Evolutionary conservation across 2,329 filamentous ascomycete genomes (phyloP).

Genomic region (Colletotrichum salicis): DNA sequence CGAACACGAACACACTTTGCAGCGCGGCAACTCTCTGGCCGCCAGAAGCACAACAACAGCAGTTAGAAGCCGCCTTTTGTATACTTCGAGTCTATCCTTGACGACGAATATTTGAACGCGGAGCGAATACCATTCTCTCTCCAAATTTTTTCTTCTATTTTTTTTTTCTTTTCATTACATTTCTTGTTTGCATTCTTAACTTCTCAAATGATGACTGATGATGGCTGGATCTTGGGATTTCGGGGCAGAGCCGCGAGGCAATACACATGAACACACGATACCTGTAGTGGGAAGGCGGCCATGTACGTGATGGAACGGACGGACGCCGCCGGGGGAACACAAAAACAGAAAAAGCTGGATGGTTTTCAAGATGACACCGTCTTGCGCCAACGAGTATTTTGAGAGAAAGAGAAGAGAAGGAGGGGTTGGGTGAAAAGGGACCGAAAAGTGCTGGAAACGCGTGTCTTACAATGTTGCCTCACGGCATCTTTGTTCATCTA

Average conservation of each 20-base stretch:
- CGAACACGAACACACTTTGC: constrained; percentile 8
- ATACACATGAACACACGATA: constrained; percentile 18
- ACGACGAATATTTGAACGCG: constrained; percentile 31
- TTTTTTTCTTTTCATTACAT: background rate
- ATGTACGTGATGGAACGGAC: constrained; percentile 15
- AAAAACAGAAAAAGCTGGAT: constrained; percentile 5
- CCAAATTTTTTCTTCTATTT: background rate
- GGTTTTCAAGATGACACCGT: background rate
- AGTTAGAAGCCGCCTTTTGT: constrained; percentile 26
- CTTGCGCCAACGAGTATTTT: background rate
- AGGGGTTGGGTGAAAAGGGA: background rate
- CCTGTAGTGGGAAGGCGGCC: constrained; percentile 2
- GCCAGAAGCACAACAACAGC: constrained; percentile 9
- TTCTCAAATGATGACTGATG: constrained; percentile 33
- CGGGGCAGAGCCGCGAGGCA: constrained; percentile 19
- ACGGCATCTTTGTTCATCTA: constrained; percentile 45
- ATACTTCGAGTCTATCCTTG: constrained; percentile 37
- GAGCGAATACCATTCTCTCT: background rate
- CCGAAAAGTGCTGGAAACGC: constrained; percentile 31
- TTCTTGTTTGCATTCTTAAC: constrained; percentile 5
- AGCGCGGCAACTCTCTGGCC: background rate
- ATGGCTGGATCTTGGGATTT: constrained; percentile 23
- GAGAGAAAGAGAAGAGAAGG: no score
- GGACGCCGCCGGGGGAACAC: background rate
- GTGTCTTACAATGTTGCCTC: constrained; percentile 43